Evolutionary conservation across 2,329 filamentous ascomycete species (phyloP), one percentile per base, ranked within the genome.

Genomic region (Cryphonectria japonica): DNA sequence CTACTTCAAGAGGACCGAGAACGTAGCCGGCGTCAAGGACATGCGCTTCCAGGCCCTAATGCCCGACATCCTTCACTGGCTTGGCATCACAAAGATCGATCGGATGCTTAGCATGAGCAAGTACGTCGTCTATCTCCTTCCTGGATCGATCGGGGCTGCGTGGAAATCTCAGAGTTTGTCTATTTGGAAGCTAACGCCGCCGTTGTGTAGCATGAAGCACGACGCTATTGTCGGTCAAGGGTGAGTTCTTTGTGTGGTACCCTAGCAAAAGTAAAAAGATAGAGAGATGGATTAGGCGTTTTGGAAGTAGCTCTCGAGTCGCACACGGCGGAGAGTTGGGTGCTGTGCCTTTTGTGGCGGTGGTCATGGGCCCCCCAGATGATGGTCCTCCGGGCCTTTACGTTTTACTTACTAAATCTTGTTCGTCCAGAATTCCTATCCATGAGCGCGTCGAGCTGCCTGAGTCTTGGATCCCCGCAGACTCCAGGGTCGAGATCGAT

Each of bases 51-150:
- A 98, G 84, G 95, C 95, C 39, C 86, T 99, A 69, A 98, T 98
- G 96, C 95, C 96, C 46, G 94, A 97, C 80, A 97, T 98, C 75
- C 87, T 98, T 68, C 96, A 98, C 82, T 98, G 96, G 96, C 88
- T 99, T 41, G 96, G 96, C 73, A 98, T 99, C 79, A 96, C 93
- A 80, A 98, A 98, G 86, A 98, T 99, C 78, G 96, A 99, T 81
- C 88, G 95, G 72, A 99, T 98, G 96, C 85, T 98, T 76, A 97
- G 93, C 84, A 98, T 98, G 96, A 97, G 93, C 82, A 97, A 98
- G 91, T 93, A 79, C 85, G 90, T 85, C 59, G 34, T 46, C 41
- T 22, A 39, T 19, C 65, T 52, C 62, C 54, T 62, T 66, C 52
- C 34, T 22, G 41, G 41, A 67, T 73, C 72, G 63, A 68, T 62